Percentiles rank a stretch among this genome's conserved stretches.
phyloP scores from a whole-genome alignment of 1,284 basidiomycete species.

The Phaffia rhodozyma region DNA sequence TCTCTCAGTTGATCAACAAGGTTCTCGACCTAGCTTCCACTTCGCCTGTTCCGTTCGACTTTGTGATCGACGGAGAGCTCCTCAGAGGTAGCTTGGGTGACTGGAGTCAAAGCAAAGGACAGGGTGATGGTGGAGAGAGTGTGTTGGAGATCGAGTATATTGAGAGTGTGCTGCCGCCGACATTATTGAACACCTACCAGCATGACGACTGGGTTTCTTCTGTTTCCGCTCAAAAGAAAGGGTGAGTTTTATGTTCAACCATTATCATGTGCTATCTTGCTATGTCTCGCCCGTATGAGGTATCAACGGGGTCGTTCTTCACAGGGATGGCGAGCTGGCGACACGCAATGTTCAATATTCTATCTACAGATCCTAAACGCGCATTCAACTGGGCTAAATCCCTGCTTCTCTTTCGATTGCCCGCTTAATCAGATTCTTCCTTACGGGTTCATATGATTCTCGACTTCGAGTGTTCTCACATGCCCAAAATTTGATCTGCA shows the following conservation, averaged over 20 bases:
- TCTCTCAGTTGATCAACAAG: slow-evolving; percentile 97
- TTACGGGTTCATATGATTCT: slow-evolving; percentile 72
- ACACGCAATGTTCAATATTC: too few species aligned
- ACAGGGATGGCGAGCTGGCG: not conserved
- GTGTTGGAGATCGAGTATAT: slow-evolving; percentile 91
- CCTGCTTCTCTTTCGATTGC: not conserved
- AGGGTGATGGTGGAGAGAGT: slow-evolving; percentile 47
- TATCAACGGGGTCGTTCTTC: too few species aligned
- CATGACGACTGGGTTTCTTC: slow-evolving; percentile 93
- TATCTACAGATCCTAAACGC: too few species aligned
- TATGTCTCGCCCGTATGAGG: not conserved
- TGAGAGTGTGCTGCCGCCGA: slow-evolving; percentile 78
- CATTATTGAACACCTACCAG: slow-evolving; percentile 63
- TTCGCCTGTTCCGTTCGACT: slow-evolving; percentile 80
- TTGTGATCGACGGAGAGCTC: slow-evolving; percentile 72
- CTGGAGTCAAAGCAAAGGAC: slow-evolving; percentile 63
- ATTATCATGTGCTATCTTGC: not conserved
- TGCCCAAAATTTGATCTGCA: slow-evolving; percentile 46
- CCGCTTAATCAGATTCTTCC: slow-evolving; percentile 44
- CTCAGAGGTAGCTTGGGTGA: slow-evolving; percentile 60
- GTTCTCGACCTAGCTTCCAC: slow-evolving; percentile 50
- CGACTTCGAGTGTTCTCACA: slow-evolving; percentile 54
- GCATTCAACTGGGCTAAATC: too few species aligned
- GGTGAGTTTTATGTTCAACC: slow-evolving; percentile 41
- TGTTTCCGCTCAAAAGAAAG: slow-evolving; percentile 54